Percentiles rank a stretch among this genome's conserved stretches.
phyloP scores from a whole-genome alignment of 352 stramenopile genomes.

The Globisporangium apiculatum region DNA sequence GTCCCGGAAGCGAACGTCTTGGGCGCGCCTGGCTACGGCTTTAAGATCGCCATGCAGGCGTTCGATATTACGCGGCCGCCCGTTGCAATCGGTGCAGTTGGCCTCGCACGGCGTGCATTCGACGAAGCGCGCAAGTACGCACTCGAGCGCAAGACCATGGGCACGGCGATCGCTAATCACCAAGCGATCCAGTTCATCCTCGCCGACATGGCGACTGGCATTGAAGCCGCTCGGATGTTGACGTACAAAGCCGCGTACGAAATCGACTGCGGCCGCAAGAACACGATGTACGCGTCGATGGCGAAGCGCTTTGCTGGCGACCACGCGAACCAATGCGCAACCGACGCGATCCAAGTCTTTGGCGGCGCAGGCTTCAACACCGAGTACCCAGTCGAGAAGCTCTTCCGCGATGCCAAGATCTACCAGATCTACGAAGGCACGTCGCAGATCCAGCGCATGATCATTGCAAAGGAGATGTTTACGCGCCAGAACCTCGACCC shows the following conservation, averaged over 20 bases:
- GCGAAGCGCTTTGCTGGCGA: slow-evolving; percentile 87
- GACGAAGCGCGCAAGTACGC: slow-evolving; percentile 87
- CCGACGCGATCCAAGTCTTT: slow-evolving; percentile 89
- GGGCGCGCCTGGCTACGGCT: slow-evolving; percentile 80
- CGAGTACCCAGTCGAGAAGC: slow-evolving; percentile 91
- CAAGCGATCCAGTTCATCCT: slow-evolving; percentile 89
- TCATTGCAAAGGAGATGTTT: slow-evolving; percentile 88
- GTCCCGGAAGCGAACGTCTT: slow-evolving; percentile 87
- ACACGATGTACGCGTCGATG: slow-evolving; percentile 89
- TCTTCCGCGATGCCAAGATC: slow-evolving; percentile 89
- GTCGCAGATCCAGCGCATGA: slow-evolving; percentile 88
- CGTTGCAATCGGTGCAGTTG: slow-evolving; percentile 83
- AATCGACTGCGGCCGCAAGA: slow-evolving; percentile 86
- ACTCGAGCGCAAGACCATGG: slow-evolving; percentile 86
- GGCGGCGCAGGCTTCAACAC: slow-evolving; percentile 88
- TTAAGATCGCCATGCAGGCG: slow-evolving; percentile 91
- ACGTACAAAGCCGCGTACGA: slow-evolving; percentile 89
- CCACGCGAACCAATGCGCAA: slow-evolving; percentile 80
- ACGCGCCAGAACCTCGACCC: slow-evolving; percentile 58
- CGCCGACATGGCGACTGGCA: slow-evolving; percentile 88
- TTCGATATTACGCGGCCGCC: slow-evolving; percentile 89
- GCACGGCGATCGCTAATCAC: slow-evolving; percentile 74
- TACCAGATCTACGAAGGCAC: slow-evolving; percentile 92
- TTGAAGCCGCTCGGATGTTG: slow-evolving; percentile 75
- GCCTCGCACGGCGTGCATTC: slow-evolving; percentile 78